These are phyloP conservation scores for Ganoderma sinense DNA, from an alignment of 1,284 basidiomycete genomes.

Conservation along the genomic window DNA sequence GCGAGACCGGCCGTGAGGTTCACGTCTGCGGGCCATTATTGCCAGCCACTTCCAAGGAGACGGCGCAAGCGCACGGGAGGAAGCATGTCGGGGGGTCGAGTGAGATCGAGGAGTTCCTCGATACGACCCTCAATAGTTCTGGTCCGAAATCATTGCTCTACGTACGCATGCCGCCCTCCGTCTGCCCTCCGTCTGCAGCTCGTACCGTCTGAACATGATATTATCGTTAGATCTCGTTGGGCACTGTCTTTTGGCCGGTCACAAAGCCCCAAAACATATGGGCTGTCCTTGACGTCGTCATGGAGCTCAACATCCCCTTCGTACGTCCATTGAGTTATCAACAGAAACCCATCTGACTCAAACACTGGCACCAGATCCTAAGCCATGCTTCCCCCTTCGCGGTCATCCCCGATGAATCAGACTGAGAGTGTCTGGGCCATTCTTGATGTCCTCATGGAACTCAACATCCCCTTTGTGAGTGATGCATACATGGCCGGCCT, in stretches of 20 bases:
- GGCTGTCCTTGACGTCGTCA: conserved; percentile 24
- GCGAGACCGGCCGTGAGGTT: conserved; percentile 18
- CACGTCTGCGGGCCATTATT: conserved; percentile 25
- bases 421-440: conserved; percentile 31
- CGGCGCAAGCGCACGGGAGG: conserved; percentile 9
- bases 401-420: conserved; percentile 21
- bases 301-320: conserved; percentile 27
- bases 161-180: conserved; percentile 7
- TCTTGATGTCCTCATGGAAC: conserved; percentile 32
- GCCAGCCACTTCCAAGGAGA: conserved; percentile 6
- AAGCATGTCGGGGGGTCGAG: conserved; percentile 8
- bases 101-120: conserved; percentile 25
- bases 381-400: conserved; percentile 28
- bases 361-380: conserved; percentile 27
- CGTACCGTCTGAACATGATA: not conserved
- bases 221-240: conserved; percentile 27
- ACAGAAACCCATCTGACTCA: not conserved
- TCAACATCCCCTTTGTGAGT: conserved; percentile 30
- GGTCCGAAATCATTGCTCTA: conserved; percentile 28
- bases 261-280: conserved; percentile 20
- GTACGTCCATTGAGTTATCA: conserved; percentile 12
- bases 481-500: too few relatives aligned
- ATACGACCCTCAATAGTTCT: conserved; percentile 13
- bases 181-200: not conserved
- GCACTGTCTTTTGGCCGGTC: conserved; percentile 28